Conservation (phyloP, 2,329 filamentous ascomycete species). For the Phoma herbarum region DNA sequence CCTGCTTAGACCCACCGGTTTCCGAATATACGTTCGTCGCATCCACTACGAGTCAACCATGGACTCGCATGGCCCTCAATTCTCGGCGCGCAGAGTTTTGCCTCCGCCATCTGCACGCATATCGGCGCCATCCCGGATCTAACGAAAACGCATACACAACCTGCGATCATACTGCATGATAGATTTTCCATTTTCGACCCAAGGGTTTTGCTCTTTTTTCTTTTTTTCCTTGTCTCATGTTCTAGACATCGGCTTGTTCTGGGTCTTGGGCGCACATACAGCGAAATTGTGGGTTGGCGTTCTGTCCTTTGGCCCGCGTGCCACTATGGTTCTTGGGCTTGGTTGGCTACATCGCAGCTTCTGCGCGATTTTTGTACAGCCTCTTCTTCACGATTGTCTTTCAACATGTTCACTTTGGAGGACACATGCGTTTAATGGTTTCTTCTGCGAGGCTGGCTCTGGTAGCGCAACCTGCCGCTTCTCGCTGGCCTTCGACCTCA, state of each 20-base stretch:
- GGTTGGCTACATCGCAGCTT: constrained; percentile 28
- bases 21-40: constrained; percentile 32
- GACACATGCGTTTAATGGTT: constrained; percentile 44
- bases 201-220: constrained; percentile 25
- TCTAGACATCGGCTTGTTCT: constrained; percentile 46
- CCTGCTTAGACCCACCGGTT: constrained; percentile 25
- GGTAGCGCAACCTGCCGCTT: constrained; percentile 30
- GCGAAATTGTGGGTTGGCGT: constrained; percentile 49
- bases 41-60: constrained; percentile 32
- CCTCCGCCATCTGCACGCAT: constrained; percentile 49
- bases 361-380: constrained; percentile 18
- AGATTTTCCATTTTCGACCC: constrained; percentile 41
- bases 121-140: constrained; percentile 48
- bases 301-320: constrained; percentile 33
- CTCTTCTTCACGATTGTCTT: constrained; percentile 42
- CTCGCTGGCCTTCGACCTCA: constrained; percentile 22
- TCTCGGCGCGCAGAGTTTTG: constrained; percentile 36
- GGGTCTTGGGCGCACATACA: constrained; percentile 43
- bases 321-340: constrained; percentile 29
- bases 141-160: constrained; percentile 47
- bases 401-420: constrained; percentile 34
- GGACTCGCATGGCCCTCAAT: constrained; percentile 25
- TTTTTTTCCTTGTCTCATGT: constrained; percentile 40
- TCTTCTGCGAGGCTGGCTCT: constrained; percentile 34
- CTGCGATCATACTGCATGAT: constrained; percentile 52